Evolutionary conservation across 148 eudicot genomes (phyloP), one percentile per base, ranked within the genome.

Genomic region (Persicaria tinctoria): DNA sequence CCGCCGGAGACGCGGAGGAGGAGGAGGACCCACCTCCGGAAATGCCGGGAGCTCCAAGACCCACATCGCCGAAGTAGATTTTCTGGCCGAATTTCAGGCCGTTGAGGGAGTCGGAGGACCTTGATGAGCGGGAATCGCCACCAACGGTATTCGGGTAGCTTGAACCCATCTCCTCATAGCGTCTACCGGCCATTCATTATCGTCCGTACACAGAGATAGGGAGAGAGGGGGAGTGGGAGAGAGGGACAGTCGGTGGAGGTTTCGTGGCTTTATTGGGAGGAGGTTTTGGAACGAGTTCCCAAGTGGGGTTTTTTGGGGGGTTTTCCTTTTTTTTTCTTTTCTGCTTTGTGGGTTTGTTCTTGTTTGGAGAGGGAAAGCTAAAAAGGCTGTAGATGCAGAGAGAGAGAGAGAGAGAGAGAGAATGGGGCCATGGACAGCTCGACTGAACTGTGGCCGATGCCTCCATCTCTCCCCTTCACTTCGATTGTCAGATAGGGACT

Each of bases 11-110:
- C 4, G 46, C 17, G 17, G 70, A 59, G 41, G 53, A 53, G 41
- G 53, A 53, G 47, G 79, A 45, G 72, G 82, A 74, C 76, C 83
- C 89, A 74, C 76, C 72, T 0, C 80, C 78, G 51, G 84, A 74
- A 72, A 83, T 82, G 51, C 69, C 64, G 20, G 74, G 49, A 46
- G 68, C 73, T 16, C 83, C 87, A 10, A 76, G 45, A 84, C 90
- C 91, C 79, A 78, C 86, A 72, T 85, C 94, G 74, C 87, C 97
- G 76, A 89, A 93, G 88, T 87, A 93, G 75, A 91, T 91, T 89
- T 89, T 93, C 48, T 89, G 85, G 70, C 94, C 96, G 75, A 89
- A 90, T 80, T 87, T 87, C 63, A 89, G 74, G 54, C 96, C 86
- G 79, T 90, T 83, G 46, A 86, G 80, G 6, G 85, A 83, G 79